Evolutionary conservation across 2,329 filamentous ascomycete species (phyloP), one percentile per base, ranked within the genome.

Genomic region (Monosporascus sp.): DNA sequence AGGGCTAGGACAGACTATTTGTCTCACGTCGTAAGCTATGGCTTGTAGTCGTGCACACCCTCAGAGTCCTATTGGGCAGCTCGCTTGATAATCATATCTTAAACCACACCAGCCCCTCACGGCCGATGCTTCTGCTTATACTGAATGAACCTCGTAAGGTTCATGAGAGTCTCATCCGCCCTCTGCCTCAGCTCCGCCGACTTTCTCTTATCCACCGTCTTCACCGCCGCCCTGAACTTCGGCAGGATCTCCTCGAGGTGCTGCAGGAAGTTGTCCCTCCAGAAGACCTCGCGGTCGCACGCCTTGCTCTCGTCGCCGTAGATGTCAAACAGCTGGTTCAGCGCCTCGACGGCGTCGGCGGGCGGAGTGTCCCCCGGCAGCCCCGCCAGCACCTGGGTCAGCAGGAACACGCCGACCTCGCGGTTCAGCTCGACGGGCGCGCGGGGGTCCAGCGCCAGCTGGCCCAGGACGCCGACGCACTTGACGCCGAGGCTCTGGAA

Each of bases 321-420:
- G 7, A 88, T 76, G 60, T 88, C 85, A 59, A 86, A 86, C 19
- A 88, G 57, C 66, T 86, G 82, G 68, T 87, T 82, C 44, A 88
- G 70, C 17, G 82, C 81, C 69, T 88, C 85, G 35, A 88, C 76
- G 5, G 75, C 74, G 46, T 86, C 81, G 2, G 82, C 84, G 2
- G 76, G 68, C 2, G 81, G 74, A 1, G 78, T 79, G 22, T 22
- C 41, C 45, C 77, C 71, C 5, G 82, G 80, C 19, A 81, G 70
- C 9, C 69, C 68, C 35, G 76, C 71, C 35, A 86, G 68, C 5
- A 84, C 66, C 2, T 19, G 17, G 7, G 77, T 81, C 51, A 87
- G 58, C 48, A 88, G 72, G 66, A 87, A 88, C 17, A 80, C 73
- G 48, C 84, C 84, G 52, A 88, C 79, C 53, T 86, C 81, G 45